phyloP scores from a whole-genome alignment of 139 green algal species.

The Chlorella sorokiniana region DNA sequence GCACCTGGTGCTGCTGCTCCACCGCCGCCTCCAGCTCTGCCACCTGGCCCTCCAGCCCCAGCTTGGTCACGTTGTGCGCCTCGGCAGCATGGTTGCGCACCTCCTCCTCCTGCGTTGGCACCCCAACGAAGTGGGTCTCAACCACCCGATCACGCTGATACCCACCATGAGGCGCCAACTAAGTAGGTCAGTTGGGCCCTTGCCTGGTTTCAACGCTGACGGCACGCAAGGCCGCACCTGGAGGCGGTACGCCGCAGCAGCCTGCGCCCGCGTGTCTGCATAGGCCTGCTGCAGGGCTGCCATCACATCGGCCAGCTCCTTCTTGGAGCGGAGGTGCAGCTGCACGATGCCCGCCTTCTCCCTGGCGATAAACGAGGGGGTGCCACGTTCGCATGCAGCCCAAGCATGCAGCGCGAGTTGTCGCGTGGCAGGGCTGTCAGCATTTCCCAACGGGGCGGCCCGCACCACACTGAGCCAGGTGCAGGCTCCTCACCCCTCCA shows the following conservation, averaged over 20 bases:
- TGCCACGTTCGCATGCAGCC: no score
- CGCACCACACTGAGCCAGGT: no score
- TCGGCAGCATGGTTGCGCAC: conserved; percentile 49
- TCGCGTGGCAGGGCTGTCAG: no score
- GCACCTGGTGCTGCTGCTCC: conserved; percentile 28
- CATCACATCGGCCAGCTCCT: conserved; percentile 83
- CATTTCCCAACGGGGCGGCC: no score
- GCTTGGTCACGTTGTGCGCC: conserved; percentile 93
- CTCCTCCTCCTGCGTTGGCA: conserved; percentile 12
- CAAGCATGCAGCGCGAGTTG: no score
- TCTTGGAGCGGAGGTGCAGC: conserved; percentile 70
- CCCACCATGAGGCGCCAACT: no score
- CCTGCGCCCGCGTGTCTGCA: conserved; percentile 41
- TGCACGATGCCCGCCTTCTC: conserved; percentile 68
- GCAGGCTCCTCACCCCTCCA: conserved; percentile 63
- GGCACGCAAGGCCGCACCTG: neutral
- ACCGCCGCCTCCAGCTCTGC: conserved; percentile 77
- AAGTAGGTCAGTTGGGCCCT: no score
- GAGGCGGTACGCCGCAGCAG: conserved; percentile 21
- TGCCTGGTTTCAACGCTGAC: neutral
- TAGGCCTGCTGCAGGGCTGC: conserved; percentile 73
- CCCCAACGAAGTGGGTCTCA: no score
- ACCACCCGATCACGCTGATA: no score
- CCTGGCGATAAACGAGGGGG: neutral
- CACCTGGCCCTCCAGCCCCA: conserved; percentile 82